Base-by-base conservation (phyloP, 2,329 filamentous ascomycete genomes). In the Iodosphaeria phyllophila region DNA sequence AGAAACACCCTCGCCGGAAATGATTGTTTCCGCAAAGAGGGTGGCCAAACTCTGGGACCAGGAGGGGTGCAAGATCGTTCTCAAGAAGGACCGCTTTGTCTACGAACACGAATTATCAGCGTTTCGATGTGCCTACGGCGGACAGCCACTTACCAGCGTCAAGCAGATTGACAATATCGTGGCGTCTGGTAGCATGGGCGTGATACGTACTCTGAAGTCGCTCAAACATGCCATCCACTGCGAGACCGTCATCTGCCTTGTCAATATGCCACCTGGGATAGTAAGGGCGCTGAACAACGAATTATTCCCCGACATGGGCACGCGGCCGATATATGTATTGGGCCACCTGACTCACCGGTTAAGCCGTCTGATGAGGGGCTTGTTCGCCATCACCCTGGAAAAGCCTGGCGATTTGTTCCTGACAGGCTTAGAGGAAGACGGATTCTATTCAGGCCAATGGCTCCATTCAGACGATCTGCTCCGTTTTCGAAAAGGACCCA, bases 221-320 rank as follows among this genome's bases (percentile, higher is more conserved):
- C 28, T 43, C 21, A 30, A 31, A 18, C 22, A 37, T 18, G 33
- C 31, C 22, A 42, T 47, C n/a, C 59, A 64, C 21, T 54, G 62
- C 3, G 53, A 68, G 15, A 80, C 75, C 1, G 77, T 79, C 0
- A 62, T 92, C 6, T 69, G 77, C 30, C 64, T 92, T 28, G 47
- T 91, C 28, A 75, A 82, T 28, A 78, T 86, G 32, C 82, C 84
- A 1, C 66, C 95, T 47, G 86, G 89, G 1, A 55, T 82, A 2
- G 58, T 82, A n/a, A 83, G 95, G 24, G 63, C 72, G 24, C 60
- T 93, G 20, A 82, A 80, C 37, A 49, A 60, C 17, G 47, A 61
- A 8, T 46, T 91, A 15, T 93, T 92, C 36, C 60, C 66, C 0
- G 64, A 84, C 31, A 57, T 64, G 1, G 44, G 50, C 1, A 56